Percentiles rank a stretch among this genome's conserved stretches.
phyloP scores from a whole-genome alignment of 2,329 filamentous ascomycete species.

The Microcyclospora tardicrescens region DNA sequence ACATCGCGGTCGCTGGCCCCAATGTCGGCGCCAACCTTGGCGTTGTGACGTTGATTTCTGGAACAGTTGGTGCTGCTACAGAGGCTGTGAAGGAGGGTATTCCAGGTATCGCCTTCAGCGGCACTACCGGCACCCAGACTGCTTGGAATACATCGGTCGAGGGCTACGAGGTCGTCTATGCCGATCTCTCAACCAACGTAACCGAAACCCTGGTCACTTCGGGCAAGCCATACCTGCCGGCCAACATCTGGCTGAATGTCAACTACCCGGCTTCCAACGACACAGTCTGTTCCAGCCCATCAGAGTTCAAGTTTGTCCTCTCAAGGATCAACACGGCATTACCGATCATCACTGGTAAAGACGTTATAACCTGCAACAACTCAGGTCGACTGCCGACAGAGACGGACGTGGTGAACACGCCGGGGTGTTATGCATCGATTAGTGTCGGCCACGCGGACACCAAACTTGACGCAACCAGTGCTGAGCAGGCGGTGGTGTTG shows the following conservation, averaged over 20 bases:
- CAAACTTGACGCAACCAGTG: slow-evolving; percentile 46
- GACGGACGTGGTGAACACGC: slow-evolving; percentile 35
- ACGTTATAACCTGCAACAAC: slow-evolving; percentile 45
- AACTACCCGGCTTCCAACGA: slow-evolving; percentile 48
- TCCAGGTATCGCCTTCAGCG: slow-evolving; percentile 57
- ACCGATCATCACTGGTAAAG: slow-evolving; percentile 27
- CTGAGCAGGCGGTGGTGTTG: slow-evolving; percentile 39
- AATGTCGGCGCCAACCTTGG: slow-evolving; percentile 51
- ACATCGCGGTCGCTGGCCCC: slow-evolving; percentile 53
- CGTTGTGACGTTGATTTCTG: slow-evolving; percentile 44
- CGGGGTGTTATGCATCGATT: slow-evolving; percentile 49
- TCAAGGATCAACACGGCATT: slow-evolving; percentile 43
- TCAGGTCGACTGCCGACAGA: slow-evolving; percentile 45
- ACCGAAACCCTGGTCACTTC: slow-evolving; percentile 42
- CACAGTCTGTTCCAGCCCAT: slow-evolving; percentile 37
- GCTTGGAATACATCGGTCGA: slow-evolving; percentile 42
- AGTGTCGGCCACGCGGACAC: slow-evolving; percentile 48
- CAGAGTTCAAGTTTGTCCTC: slow-evolving; percentile 51
- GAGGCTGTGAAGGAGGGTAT: slow-evolving; percentile 46
- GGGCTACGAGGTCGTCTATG: slow-evolving; percentile 46
- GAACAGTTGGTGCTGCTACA: slow-evolving; percentile 53
- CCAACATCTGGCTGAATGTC: slow-evolving; percentile 51
- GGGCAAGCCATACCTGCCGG: slow-evolving; percentile 51
- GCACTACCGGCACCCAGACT: slow-evolving; percentile 36
- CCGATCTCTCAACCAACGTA: slow-evolving; percentile 46